Conservation (phyloP, 371 early-diverging fungal genomes). For the Phascolomyces articulosus region DNA sequence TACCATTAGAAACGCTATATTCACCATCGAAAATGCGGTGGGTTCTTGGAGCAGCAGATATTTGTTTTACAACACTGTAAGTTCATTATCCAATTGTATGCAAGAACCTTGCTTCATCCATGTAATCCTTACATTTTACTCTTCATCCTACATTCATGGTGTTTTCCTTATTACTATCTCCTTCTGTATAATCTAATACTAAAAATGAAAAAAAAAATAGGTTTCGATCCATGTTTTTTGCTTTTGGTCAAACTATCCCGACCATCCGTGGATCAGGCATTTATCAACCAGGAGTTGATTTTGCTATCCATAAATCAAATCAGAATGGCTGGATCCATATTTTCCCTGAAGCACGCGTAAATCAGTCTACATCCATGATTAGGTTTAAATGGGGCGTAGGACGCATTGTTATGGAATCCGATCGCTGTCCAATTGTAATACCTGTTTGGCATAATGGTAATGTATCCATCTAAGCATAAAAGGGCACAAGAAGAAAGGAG, state of each 20-base stretch:
- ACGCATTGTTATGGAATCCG: slow-evolving; percentile 79
- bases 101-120: too few relatives aligned
- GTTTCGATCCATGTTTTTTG: slow-evolving; percentile 68
- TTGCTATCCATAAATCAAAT: slow-evolving; percentile 57
- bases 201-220: slow-evolving; percentile 27
- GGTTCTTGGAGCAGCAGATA: slow-evolving; percentile 87
- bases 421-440: slow-evolving; percentile 64
- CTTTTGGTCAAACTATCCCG: slow-evolving; percentile 81
- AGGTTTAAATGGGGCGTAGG: slow-evolving; percentile 91
- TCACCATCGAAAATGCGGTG: slow-evolving; percentile 69
- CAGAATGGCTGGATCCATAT: slow-evolving; percentile 70
- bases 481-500: too few relatives aligned
- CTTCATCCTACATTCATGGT: not conserved
- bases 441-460: slow-evolving; percentile 73
- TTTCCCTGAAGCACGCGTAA: slow-evolving; percentile 84
- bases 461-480: too few relatives aligned
- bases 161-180: too few relatives aligned
- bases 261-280: slow-evolving; percentile 85
- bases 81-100: slow-evolving; percentile 9
- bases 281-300: slow-evolving; percentile 84
- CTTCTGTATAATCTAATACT: too few relatives aligned
- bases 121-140: not conserved
- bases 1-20: slow-evolving; percentile 58
- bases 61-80: slow-evolving; percentile 77
- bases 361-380: slow-evolving; percentile 65